Base-by-base conservation (phyloP, 2,329 filamentous ascomycete species). In the Xylariaceae sp. region DNA sequence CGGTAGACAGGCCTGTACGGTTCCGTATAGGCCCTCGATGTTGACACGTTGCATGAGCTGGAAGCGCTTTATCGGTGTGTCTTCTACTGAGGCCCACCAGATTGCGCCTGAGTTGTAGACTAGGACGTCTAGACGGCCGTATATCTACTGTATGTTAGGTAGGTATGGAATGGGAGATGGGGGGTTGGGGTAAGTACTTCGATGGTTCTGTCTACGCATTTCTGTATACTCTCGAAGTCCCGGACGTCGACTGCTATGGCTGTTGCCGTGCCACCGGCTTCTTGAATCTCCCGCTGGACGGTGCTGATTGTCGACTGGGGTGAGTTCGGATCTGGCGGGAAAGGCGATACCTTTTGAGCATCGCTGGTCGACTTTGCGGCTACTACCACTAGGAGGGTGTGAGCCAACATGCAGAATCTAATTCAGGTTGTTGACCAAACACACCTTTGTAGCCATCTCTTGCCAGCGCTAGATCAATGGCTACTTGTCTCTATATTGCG, bases 71-170 rank as follows among this genome's bases (percentile, higher is more conserved):
- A 86, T 72, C 0, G 87, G 85, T 0, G 88, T 92, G 42, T 83
- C 79, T 45, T 83, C 78, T 0, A 95, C 82, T 1, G 85, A 78
- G 0, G 85, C 80, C 88, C 89, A 92, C 85, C 86, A 94, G 57
- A 95, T 90, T 2, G 89, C 89, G 38, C 89, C 89, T 0, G 85
- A 84, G 66, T 94, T 95, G 73, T 95, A 95, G 43, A 94, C 68
- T 2, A 95, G 69, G 0, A 86, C 85, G 63, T 94, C 88, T 3
- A 95, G 72, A 18, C 78, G 78, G 39, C 77, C 76, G 59, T 86
- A 85, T 5, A 67, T 72, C 60, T 81, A 56, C 11, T 39, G n/a
- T 9, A 6, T 15, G 45, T 57, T 32, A 53, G 54, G 19, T n/a
- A 32, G 5, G 19, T 36, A 33, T 35, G 33, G 43, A 27, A 11